phyloP scores from a whole-genome alignment of 345 rosid genomes.

The Syzygium aromaticum region DNA sequence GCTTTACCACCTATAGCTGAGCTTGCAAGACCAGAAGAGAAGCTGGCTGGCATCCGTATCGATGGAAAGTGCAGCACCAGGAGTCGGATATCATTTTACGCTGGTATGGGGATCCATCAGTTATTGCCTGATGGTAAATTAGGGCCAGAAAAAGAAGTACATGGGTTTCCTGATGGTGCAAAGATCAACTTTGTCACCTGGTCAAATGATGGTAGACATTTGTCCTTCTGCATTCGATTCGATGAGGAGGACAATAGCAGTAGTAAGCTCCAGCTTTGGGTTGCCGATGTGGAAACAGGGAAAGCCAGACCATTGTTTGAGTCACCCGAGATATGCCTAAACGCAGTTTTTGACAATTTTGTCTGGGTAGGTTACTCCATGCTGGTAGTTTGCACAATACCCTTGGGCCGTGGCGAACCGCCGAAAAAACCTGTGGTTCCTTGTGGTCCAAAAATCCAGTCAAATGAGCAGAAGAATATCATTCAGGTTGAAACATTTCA shows the following conservation, averaged over 20 bases:
- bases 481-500: conserved; percentile 90
- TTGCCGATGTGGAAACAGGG: conserved; percentile 78
- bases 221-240: conserved; percentile 64
- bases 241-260: conserved; percentile 45
- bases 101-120: conserved; percentile 82
- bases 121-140: conserved; percentile 61
- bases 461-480: conserved; percentile 60
- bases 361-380: conserved; percentile 75
- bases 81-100: conserved; percentile 91
- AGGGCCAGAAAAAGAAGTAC: conserved; percentile 75
- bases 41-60: conserved; percentile 87
- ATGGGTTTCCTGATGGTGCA: conserved; percentile 78
- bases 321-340: conserved; percentile 53
- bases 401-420: conserved; percentile 58
- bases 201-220: conserved; percentile 82
- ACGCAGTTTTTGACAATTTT: conserved; percentile 87
- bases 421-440: conserved; percentile 92
- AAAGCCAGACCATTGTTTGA: conserved; percentile 59
- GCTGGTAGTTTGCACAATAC: conserved; percentile 71
- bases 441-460: conserved; percentile 73
- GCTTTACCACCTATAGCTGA: conserved; percentile 78
- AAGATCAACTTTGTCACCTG: conserved; percentile 81
- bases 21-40: conserved; percentile 83
- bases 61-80: conserved; percentile 81
- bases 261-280: conserved; percentile 78